Percentiles rank a stretch among this genome's conserved stretches.
Evolutionary conservation across 306 rosid species (phyloP).

Genomic region (Cucumis sativus): Cucumber_9930_V3 NC_026657.2:31590001-31590500

Average conservation of each 20-base stretch:
- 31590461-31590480: no score
- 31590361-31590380: not conserved
- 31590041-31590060: conserved; percentile 97
- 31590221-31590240: not conserved
- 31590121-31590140: conserved; percentile 59
- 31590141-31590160: conserved; percentile 45
- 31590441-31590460: not conserved
- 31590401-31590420: not conserved
- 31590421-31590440: not conserved
- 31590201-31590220: not conserved
- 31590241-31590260: not conserved
- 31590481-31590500: no score
- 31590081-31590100: conserved; percentile 86
- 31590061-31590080: conserved; percentile 94
- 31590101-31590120: conserved; percentile 58
- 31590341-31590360: not conserved
- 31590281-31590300: not conserved
- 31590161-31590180: conserved; percentile 40
- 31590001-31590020: conserved; percentile 88
- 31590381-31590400: not conserved
- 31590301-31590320: not conserved
- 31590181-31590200: conserved; percentile 26
- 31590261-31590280: not conserved
- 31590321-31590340: not conserved
- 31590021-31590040: conserved; percentile 94